phyloP scores from a whole-genome alignment of 1,284 basidiomycete species.

The Apiotrichum siamense region DNA sequence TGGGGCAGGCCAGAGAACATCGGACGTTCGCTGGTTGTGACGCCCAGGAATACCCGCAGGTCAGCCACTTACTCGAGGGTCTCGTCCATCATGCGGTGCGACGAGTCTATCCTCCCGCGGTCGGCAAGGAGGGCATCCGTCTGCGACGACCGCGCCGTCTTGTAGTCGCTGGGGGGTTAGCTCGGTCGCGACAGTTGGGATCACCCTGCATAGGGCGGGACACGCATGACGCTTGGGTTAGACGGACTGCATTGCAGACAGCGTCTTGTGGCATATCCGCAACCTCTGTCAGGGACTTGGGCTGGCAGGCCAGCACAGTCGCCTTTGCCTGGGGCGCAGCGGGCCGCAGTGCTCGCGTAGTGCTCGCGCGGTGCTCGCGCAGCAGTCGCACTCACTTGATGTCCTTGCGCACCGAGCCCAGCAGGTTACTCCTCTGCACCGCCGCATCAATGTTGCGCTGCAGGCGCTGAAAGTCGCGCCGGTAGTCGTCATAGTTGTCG shows the following conservation, averaged over 20 bases:
- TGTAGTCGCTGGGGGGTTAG: slow-evolving; percentile 56
- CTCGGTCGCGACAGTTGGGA: not conserved
- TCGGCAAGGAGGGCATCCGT: slow-evolving; percentile 83
- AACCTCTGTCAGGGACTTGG: too few relatives aligned
- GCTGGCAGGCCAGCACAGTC: too few relatives aligned
- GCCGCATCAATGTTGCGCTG: slow-evolving; percentile 78
- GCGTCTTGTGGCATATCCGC: too few relatives aligned
- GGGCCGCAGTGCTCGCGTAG: too few relatives aligned
- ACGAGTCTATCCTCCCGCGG: slow-evolving; percentile 80
- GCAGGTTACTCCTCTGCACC: slow-evolving; percentile 75
- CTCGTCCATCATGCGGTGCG: slow-evolving; percentile 90
- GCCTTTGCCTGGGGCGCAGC: too few relatives aligned
- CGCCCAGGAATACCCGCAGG: too few relatives aligned
- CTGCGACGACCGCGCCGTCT: slow-evolving; percentile 61
- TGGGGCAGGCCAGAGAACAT: too few relatives aligned
- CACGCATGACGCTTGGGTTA: too few relatives aligned
- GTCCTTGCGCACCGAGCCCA: slow-evolving; percentile 89
- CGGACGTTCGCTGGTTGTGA: too few relatives aligned
- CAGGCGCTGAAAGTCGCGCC: slow-evolving; percentile 72
- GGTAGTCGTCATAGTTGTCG: slow-evolving; percentile 83
- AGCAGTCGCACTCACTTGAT: slow-evolving; percentile 63
- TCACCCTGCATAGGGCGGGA: too few relatives aligned
- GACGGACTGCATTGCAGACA: too few relatives aligned
- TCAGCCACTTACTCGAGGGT: slow-evolving; percentile 77
- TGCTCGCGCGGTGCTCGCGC: too few relatives aligned